Base-by-base conservation (phyloP, 176 grass and related monocot genomes). In the Carex kokanica region DNA sequence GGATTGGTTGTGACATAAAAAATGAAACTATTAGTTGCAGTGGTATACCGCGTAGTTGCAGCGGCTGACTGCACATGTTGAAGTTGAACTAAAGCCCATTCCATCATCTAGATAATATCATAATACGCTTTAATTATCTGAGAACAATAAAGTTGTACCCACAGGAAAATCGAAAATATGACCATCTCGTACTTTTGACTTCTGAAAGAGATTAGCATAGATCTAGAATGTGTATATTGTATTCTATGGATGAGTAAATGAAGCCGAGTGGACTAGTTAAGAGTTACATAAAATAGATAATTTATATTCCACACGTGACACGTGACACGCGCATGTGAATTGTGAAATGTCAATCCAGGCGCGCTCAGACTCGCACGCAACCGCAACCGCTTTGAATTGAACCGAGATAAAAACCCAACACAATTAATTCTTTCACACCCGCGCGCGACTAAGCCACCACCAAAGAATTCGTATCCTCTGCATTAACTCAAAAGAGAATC, bases 181-280 rank as follows among this genome's bases (percentile, higher is more conserved):
- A 41, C 40, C 6, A 41, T 8, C 40, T 8, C 6, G 40, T 41
- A 41, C 6, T 41, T 41, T 74, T 51, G 70, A 74, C 43, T 74
- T 72, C 5, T 0, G n/a, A 25, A 15, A 51, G 43, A 49, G 61
- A 62, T 7, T 20, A 21, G 23, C 41, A 74, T 18, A 49, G 3
- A 51, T 74, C 70, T 74, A 51, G 70, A 74, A 74, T 49, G 70
- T 14, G 70, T 14, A 2, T 7, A 36, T 6, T 68, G 34, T 24
- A 3, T 52, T 7, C 5, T 1, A 9, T 52, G 12, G 20, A 54
- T 8, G 23, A 16, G 47, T 53, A 75, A 25, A 75, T 45, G 71
- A 54, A 75, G 71, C 71, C 71, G 71, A 75, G 71, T 75, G 41
- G 70, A 51, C 40, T 74, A 2, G 23, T 69, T 59, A 25, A 68